Percentiles rank a stretch among this genome's conserved stretches.
phyloP scores from a whole-genome alignment of 441 rosid genomes.

The Daphne laureola region DNA sequence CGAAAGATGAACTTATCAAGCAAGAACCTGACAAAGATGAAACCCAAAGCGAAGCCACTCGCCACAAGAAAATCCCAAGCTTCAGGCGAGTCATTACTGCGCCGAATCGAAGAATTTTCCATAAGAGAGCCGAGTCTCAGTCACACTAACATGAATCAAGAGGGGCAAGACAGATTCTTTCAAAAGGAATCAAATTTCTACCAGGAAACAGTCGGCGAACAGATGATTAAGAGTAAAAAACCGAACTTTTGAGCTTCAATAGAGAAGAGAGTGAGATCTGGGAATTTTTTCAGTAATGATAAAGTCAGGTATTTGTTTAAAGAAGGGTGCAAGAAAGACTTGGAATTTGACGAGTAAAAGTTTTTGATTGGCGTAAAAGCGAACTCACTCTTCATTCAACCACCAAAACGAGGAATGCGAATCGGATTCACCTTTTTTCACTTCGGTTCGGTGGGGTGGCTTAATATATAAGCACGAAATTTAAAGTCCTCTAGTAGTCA shows the following conservation, averaged over 20 bases:
- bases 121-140: constrained; percentile 22
- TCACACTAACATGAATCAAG: constrained; percentile 18
- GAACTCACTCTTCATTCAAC: too few species aligned
- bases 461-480: too few species aligned
- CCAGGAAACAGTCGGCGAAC: neutral
- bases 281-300: neutral
- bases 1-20: constrained; percentile 76
- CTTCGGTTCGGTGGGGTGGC: too few species aligned
- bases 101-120: constrained; percentile 32
- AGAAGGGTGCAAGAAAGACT: too few species aligned
- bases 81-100: constrained; percentile 26
- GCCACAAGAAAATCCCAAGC: constrained; percentile 47
- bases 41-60: constrained; percentile 50
- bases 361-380: too few species aligned
- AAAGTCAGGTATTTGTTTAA: too few species aligned
- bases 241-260: constrained; percentile 4
- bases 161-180: constrained; percentile 4
- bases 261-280: constrained; percentile 8
- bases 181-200: constrained; percentile 1
- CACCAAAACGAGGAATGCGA: too few species aligned
- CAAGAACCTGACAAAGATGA: constrained; percentile 48
- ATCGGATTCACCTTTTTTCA: too few species aligned
- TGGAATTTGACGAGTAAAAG: too few species aligned
- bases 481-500: too few species aligned
- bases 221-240: neutral